Evolutionary conservation across 352 stramenopile species (phyloP).

Genomic region (Globisporangium carolinianum): DNA sequence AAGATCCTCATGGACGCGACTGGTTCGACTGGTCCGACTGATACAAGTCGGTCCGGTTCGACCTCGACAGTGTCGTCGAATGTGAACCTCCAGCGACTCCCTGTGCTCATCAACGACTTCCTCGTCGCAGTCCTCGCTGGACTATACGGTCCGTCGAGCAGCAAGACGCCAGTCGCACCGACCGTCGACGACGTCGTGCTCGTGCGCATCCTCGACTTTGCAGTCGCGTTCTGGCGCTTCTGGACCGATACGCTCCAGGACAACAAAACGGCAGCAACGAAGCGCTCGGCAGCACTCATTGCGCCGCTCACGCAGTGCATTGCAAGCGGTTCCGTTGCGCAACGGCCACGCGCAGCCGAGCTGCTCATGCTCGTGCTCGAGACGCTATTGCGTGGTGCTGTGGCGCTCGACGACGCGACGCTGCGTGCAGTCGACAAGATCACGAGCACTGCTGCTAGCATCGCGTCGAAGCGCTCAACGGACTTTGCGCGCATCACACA

Average conservation of each 20-base stretch:
- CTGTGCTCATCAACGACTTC: constrained; percentile 68
- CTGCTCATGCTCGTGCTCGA: constrained; percentile 62
- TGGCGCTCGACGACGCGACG: constrained; percentile 39
- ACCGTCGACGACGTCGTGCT: constrained; percentile 37
- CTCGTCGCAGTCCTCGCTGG: constrained; percentile 39
- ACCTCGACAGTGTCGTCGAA: constrained; percentile 17
- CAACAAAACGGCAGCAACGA: constrained; percentile 28
- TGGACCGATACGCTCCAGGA: constrained; percentile 51
- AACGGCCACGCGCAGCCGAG: constrained; percentile 59
- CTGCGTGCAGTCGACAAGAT: constrained; percentile 45
- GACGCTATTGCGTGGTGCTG: constrained; percentile 40
- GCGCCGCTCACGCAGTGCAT: constrained; percentile 52
- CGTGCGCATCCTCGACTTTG: constrained; percentile 69
- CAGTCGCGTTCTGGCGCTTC: constrained; percentile 68
- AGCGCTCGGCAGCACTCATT: constrained; percentile 47
- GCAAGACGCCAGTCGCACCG: constrained; percentile 7
- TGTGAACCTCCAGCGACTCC: constrained; percentile 56
- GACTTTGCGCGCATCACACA: constrained; percentile 54
- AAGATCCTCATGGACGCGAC: constrained; percentile 15
- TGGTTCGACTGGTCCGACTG: too few species aligned
- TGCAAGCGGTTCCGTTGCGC: constrained; percentile 27
- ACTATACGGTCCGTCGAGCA: constrained; percentile 29
- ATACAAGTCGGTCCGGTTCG: background rate
- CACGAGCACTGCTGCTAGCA: constrained; percentile 32
- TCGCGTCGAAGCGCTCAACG: constrained; percentile 62